A percentile compares a stretch with the other conserved stretches of the same genome.
These are phyloP conservation scores for Cyberlindnera xylosilytica DNA, from an alignment of 805 yeast genomes.

Conservation along the genomic window DNA sequence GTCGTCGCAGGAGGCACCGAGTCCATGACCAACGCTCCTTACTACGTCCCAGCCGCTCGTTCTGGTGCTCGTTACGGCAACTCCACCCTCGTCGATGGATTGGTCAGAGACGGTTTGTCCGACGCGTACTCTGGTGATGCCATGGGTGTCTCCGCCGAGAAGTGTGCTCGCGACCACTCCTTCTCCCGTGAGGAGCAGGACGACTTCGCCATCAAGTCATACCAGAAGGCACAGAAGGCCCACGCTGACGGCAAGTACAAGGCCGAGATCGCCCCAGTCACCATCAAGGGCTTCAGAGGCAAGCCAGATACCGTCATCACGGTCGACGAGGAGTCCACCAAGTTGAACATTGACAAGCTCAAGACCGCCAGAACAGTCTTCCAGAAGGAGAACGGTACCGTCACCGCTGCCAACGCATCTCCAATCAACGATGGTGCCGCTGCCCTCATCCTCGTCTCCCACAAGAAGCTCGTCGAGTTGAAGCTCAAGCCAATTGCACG, in stretches of 20 bases:
- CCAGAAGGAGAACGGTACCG: slow-evolving; percentile 63
- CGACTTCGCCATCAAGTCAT: slow-evolving; percentile 78
- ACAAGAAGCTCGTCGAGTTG: slow-evolving; percentile 77
- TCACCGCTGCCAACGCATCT: slow-evolving; percentile 96
- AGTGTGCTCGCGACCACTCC: slow-evolving; percentile 27
- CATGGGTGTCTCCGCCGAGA: slow-evolving; percentile 98
- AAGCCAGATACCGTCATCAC: slow-evolving; percentile 75
- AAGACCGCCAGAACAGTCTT: slow-evolving; percentile 81
- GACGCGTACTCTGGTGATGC: slow-evolving; percentile 87
- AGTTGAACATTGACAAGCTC: slow-evolving; percentile 74
- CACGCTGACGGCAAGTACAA: slow-evolving; percentile 77
- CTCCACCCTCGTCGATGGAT: slow-evolving; percentile 74
- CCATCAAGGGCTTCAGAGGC: slow-evolving; percentile 86
- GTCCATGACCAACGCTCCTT: slow-evolving; percentile 94
- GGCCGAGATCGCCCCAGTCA: slow-evolving; percentile 80
- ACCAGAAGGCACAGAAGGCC: slow-evolving; percentile 83
- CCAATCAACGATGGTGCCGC: slow-evolving; percentile 98
- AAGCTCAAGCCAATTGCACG: slow-evolving; percentile 86
- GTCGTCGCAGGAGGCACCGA: slow-evolving; percentile 98
- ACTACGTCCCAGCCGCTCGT: slow-evolving; percentile 84
- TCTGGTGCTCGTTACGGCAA: slow-evolving; percentile 90
- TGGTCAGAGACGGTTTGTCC: slow-evolving; percentile 86
- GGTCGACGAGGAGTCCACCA: slow-evolving; percentile 80
- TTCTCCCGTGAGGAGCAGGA: slow-evolving; percentile 76
- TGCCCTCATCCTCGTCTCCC: slow-evolving; percentile 86